phyloP scores from a whole-genome alignment of 1,139 yeast genomes.

The Lodderomyces pseudojiufengensis region DNA sequence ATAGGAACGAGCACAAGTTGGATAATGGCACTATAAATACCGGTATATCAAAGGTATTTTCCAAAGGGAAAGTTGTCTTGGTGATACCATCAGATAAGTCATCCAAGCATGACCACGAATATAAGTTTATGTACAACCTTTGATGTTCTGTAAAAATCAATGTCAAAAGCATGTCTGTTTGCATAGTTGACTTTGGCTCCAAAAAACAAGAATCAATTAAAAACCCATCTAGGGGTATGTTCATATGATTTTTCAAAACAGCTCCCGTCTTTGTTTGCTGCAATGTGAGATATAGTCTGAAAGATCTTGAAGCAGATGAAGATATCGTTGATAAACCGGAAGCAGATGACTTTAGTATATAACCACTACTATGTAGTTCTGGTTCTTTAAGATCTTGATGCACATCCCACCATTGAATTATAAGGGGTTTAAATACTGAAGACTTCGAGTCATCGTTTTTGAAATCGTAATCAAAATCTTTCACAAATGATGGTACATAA shows the following conservation, averaged over 20 bases:
- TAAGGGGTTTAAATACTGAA: conserved; percentile 38
- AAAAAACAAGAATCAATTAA: conserved; percentile 44
- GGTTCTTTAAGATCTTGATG: conserved; percentile 16
- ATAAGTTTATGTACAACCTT: conserved; percentile 36
- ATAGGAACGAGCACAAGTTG: conserved; percentile 31
- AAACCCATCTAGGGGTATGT: conserved; percentile 40
- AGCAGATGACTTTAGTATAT: conserved; percentile 22
- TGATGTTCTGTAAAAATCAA: conserved; percentile 34
- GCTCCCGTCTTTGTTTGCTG: conserved; percentile 37
- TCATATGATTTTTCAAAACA: conserved; percentile 35
- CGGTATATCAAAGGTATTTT: conserved; percentile 38
- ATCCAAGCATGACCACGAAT: conserved; percentile 31
- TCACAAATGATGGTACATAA: conserved; percentile 29
- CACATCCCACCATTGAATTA: conserved; percentile 51
- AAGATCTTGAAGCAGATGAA: conserved; percentile 32
- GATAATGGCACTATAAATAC: conserved; percentile 36
- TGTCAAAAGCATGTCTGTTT: conserved; percentile 31
- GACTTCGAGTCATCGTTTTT: conserved; percentile 9
- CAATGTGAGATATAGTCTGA: conserved; percentile 36
- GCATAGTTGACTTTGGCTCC: conserved; percentile 26
- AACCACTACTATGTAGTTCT: conserved; percentile 33
- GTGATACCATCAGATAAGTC: conserved; percentile 5
- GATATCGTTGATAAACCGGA: conserved; percentile 41
- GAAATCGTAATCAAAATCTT: conserved; percentile 24
- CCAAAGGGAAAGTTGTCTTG: conserved; percentile 30